Percentiles rank a stretch among this genome's conserved stretches.
These are phyloP conservation scores for Syzygium jambos DNA, from an alignment of 345 rosid species.

Conservation along the genomic window DNA sequence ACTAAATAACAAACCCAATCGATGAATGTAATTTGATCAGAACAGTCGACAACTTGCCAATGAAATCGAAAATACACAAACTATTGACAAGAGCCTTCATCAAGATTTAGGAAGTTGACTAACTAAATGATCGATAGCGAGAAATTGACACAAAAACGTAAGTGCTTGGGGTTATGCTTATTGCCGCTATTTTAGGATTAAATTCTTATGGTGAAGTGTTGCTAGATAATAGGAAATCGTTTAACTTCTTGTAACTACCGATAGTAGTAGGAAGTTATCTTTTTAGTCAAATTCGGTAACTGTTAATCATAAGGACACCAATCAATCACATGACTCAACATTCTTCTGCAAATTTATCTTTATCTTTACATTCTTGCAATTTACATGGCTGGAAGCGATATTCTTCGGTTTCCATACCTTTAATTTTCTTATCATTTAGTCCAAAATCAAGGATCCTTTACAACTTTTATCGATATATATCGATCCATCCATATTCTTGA, in stretches of 20 bases:
- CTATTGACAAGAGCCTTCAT: neutral
- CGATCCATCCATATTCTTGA: neutral
- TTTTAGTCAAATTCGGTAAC: neutral
- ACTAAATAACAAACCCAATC: neutral
- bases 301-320: too few relatives aligned
- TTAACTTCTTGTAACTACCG: neutral
- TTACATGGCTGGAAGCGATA: neutral
- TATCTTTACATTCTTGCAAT: neutral
- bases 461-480: neutral
- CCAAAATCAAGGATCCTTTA: neutral
- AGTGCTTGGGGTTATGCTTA: neutral
- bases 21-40: neutral
- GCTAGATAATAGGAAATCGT: neutral
- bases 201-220: neutral
- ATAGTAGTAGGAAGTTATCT: neutral
- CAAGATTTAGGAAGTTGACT: neutral
- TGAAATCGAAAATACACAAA: too few relatives aligned
- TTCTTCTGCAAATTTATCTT: neutral
- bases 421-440: neutral
- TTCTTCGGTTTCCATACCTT: neutral
- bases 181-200: neutral
- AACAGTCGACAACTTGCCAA: neutral
- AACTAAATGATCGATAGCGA: neutral
- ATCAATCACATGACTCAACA: neutral
- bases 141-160: neutral